phyloP scores from a whole-genome alignment of 2,329 filamentous ascomycete species.

The Colletotrichum camelliae region DNA sequence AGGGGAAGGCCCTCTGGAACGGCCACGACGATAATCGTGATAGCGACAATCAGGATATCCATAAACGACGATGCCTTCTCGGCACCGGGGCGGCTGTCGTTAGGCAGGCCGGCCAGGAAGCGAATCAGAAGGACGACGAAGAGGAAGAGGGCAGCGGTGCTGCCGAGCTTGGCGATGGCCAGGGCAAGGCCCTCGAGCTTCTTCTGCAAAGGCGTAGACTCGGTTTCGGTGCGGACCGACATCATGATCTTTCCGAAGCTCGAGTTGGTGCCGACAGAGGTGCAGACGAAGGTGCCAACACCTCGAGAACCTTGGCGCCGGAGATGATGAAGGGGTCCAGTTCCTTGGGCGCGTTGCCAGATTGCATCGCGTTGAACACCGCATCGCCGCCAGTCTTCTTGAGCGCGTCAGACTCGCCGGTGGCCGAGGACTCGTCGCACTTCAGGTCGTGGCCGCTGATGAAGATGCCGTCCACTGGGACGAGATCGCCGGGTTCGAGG shows the following conservation, averaged over 20 bases:
- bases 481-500: constrained; percentile 71
- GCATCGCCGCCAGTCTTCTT: constrained; percentile 68
- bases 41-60: constrained; percentile 68
- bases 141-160: constrained; percentile 72
- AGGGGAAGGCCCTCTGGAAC: constrained; percentile 71
- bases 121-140: constrained; percentile 82
- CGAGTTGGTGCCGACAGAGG: constrained; percentile 60
- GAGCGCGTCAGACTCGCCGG: constrained; percentile 75
- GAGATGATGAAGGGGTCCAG: constrained; percentile 71
- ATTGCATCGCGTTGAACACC: constrained; percentile 60
- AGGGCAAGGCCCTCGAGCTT: constrained; percentile 54
- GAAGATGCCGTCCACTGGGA: constrained; percentile 74
- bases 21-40: constrained; percentile 71
- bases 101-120: constrained; percentile 68
- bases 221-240: constrained; percentile 55
- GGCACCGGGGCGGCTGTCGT: constrained; percentile 51
- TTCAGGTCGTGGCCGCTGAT: constrained; percentile 59
- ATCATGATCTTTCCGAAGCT: constrained; percentile 62
- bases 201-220: constrained; percentile 59
- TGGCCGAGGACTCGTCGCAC: constrained; percentile 77
- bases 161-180: constrained; percentile 53
- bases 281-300: constrained; percentile 59
- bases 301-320: constrained; percentile 59
- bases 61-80: constrained; percentile 65
- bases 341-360: constrained; percentile 48